These are phyloP conservation scores for Auricularia auricula-judae DNA, from an alignment of 768 basidiomycete species.

Conservation along the genomic window DNA sequence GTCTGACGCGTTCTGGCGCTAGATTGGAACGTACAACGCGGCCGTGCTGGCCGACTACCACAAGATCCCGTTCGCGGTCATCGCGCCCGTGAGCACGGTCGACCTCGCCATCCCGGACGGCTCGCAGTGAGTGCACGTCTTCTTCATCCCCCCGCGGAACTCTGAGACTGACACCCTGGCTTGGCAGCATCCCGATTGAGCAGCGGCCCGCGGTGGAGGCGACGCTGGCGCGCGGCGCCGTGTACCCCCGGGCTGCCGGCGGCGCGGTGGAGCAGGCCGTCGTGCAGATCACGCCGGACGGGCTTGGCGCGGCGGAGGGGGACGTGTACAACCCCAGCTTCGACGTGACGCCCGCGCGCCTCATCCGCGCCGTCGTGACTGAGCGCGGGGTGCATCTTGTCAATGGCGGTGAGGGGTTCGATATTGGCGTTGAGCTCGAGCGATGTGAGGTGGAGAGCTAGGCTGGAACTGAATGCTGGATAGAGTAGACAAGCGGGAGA, in stretches of 20 bases:
- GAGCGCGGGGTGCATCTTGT: conserved; percentile 65
- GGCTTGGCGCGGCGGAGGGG: conserved; percentile 27
- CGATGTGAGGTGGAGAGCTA: too few species aligned
- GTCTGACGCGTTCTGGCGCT: background rate
- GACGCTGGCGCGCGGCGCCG: conserved; percentile 72
- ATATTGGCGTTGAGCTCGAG: background rate
- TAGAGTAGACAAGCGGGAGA: background rate
- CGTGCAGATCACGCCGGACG: conserved; percentile 72
- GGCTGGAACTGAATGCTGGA: background rate
- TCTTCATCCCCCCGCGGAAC: too few species aligned
- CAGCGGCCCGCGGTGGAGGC: conserved; percentile 83
- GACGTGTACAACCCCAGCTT: conserved; percentile 89
- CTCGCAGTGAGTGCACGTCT: conserved; percentile 29
- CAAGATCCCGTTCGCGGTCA: conserved; percentile 83
- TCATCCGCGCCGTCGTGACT: conserved; percentile 92
- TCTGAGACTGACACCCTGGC: too few species aligned
- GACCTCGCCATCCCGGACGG: conserved; percentile 73
- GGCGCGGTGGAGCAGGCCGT: conserved; percentile 50
- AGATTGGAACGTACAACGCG: conserved; percentile 93
- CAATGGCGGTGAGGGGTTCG: background rate
- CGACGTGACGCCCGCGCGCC: conserved; percentile 88
- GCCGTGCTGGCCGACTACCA: conserved; percentile 85
- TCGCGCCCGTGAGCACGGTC: conserved; percentile 86
- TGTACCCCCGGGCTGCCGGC: conserved; percentile 38
- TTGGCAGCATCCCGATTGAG: conserved; percentile 75